Conservation (phyloP, 352 stramenopile species). For the Globisporangium sylvaticum region DNA sequence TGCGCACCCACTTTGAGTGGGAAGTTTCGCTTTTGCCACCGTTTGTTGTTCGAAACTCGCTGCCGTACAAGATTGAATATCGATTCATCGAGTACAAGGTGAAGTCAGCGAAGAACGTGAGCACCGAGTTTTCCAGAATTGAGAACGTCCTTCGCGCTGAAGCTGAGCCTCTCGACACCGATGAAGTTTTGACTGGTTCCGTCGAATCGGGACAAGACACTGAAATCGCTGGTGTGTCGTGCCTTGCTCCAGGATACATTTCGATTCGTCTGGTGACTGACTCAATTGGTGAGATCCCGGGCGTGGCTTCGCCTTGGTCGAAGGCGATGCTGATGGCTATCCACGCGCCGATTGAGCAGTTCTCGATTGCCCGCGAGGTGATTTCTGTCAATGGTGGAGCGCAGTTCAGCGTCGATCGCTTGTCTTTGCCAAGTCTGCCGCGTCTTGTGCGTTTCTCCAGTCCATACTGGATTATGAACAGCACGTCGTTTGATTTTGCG, state of each 20-base stretch:
- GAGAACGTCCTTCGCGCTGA: constrained; percentile 47
- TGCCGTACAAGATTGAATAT: constrained; percentile 84
- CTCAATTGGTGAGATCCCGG: constrained; percentile 17
- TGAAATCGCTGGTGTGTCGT: constrained; percentile 73
- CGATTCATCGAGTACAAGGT: constrained; percentile 81
- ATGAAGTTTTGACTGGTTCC: constrained; percentile 40
- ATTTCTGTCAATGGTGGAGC: constrained; percentile 49
- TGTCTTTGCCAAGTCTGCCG: constrained; percentile 60
- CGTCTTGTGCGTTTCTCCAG: constrained; percentile 79
- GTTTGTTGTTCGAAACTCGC: constrained; percentile 85
- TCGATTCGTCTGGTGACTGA: constrained; percentile 53
- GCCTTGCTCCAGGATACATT: constrained; percentile 67
- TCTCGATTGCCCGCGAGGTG: constrained; percentile 60
- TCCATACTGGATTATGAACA: constrained; percentile 86
- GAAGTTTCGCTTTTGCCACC: constrained; percentile 69
- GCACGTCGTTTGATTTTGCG: constrained; percentile 65
- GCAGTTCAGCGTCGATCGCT: constrained; percentile 68
- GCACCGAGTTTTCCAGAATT: constrained; percentile 54
- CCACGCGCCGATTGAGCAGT: constrained; percentile 64
- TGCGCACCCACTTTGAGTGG: constrained; percentile 78
- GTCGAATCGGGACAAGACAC: constrained; percentile 70
- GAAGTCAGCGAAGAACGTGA: constrained; percentile 45
- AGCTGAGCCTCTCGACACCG: constrained; percentile 21
- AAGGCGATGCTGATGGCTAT: constrained; percentile 86
- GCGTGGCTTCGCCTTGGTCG: constrained; percentile 54